These are phyloP conservation scores for Circinella umbellata DNA, from an alignment of 371 early-diverging fungal species.

Conservation along the genomic window DNA sequence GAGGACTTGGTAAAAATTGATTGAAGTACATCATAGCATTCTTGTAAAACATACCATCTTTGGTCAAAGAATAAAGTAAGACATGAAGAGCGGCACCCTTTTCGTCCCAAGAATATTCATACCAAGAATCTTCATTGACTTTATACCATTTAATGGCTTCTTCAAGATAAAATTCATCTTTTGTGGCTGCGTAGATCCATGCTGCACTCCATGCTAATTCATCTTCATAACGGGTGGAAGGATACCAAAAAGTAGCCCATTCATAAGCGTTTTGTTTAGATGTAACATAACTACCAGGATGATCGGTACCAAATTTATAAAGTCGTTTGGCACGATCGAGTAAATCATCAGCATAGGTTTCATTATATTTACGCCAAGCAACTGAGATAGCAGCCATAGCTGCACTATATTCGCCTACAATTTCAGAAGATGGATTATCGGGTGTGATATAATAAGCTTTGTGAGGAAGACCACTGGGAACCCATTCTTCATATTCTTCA, in stretches of 20 bases:
- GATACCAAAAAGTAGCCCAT: constrained; percentile 62
- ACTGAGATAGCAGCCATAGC: constrained; percentile 54
- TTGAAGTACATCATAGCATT: constrained; percentile 55
- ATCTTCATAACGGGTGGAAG: constrained; percentile 53
- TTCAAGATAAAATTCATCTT: constrained; percentile 41
- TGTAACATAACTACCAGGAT: constrained; percentile 54
- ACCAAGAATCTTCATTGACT: constrained; percentile 33
- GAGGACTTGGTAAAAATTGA: constrained; percentile 50
- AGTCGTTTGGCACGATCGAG: constrained; percentile 51
- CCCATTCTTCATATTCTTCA: constrained; percentile 63
- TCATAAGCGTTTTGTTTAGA: constrained; percentile 50
- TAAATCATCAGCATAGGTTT: constrained; percentile 48
- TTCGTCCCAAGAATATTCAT: constrained; percentile 63
- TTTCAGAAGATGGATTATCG: constrained; percentile 58
- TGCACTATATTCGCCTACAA: constrained; percentile 58
- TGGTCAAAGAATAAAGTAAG: constrained; percentile 52
- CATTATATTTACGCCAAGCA: constrained; percentile 48
- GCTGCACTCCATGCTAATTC: constrained; percentile 58
- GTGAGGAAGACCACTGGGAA: constrained; percentile 52
- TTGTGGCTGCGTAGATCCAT: constrained; percentile 59
- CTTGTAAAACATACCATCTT: constrained; percentile 47
- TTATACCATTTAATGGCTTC: constrained; percentile 50
- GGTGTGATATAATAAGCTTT: constrained; percentile 53
- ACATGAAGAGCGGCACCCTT: constrained; percentile 54
- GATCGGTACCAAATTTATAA: constrained; percentile 50